Conservation (phyloP, 140 eudicot genomes). For the Senecio squalidus region DNA sequence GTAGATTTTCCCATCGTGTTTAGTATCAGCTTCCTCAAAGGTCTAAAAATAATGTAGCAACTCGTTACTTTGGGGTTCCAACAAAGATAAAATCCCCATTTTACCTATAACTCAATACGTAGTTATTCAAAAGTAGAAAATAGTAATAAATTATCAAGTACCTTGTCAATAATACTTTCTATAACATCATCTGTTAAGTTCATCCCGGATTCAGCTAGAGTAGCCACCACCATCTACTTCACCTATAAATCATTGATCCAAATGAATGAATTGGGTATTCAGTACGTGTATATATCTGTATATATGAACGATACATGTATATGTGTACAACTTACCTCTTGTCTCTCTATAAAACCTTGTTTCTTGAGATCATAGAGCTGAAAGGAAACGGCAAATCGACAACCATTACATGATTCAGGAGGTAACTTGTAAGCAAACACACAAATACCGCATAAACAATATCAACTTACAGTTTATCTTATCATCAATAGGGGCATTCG, state of each 20-base stretch:
- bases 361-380: too few species aligned
- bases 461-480: slow-evolving; percentile 69
- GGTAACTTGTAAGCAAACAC: neutral
- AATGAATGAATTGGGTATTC: neutral
- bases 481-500: slow-evolving; percentile 85
- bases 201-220: slow-evolving; percentile 84
- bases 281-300: neutral
- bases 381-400: slow-evolving; percentile 63
- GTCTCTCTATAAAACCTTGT: too few species aligned
- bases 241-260: slow-evolving; percentile 34
- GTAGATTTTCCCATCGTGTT: slow-evolving; percentile 88
- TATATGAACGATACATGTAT: neutral
- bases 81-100: too few species aligned
- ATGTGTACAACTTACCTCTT: slow-evolving; percentile 34
- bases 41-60: neutral
- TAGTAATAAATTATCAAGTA: slow-evolving; percentile 6
- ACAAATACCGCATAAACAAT: neutral
- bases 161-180: slow-evolving; percentile 80
- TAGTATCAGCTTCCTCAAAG: too few species aligned
- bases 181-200: too few species aligned
- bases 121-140: too few species aligned
- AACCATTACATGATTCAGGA: neutral
- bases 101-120: too few species aligned
- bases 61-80: too few species aligned
- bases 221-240: slow-evolving; percentile 86